Evolutionary conservation across 1,284 basidiomycete genomes (phyloP).

Genomic region (Cryptococcus sp.): DNA sequence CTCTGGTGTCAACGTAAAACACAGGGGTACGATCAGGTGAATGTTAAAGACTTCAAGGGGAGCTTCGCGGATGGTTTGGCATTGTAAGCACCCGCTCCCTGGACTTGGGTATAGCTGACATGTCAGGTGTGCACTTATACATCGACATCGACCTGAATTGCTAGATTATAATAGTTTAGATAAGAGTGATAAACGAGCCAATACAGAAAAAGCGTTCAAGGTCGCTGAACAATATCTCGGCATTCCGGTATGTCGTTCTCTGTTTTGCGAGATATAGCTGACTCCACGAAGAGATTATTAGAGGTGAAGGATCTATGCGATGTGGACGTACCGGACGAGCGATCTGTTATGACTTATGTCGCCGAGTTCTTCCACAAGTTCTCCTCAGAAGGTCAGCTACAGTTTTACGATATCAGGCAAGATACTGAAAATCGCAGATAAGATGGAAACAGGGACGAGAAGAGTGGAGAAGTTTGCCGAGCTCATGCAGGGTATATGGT

Average conservation of each 20-base stretch:
- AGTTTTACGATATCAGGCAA: conserved; percentile 14
- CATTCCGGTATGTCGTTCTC: conserved; percentile 65
- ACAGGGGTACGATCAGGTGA: conserved; percentile 77
- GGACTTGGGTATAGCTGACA: conserved; percentile 4
- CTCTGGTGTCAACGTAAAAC: conserved; percentile 99
- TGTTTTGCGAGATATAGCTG: neutral
- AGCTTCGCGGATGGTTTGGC: conserved; percentile 95
- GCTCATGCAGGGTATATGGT: conserved; percentile 67
- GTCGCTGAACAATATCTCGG: conserved; percentile 79
- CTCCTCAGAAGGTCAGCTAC: conserved; percentile 81
- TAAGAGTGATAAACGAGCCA: conserved; percentile 72
- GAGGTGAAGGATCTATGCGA: conserved; percentile 98
- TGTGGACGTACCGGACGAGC: conserved; percentile 79
- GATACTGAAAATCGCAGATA: conserved; percentile 56
- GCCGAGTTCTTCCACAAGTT: conserved; percentile 98
- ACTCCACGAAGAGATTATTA: conserved; percentile 66
- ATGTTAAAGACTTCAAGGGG: conserved; percentile 86
- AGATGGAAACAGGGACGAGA: conserved; percentile 87
- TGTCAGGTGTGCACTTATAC: conserved; percentile 86
- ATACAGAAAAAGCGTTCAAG: conserved; percentile 78
- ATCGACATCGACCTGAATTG: conserved; percentile 92
- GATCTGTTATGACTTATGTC: conserved; percentile 63
- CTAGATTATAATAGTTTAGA: conserved; percentile 77
- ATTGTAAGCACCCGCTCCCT: conserved; percentile 58
- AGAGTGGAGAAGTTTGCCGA: conserved; percentile 95